Evolutionary conservation across 2,329 filamentous ascomycete species (phyloP), one percentile per base, ranked within the genome.

Genomic region (Chalaropsis thielavioides): DNA sequence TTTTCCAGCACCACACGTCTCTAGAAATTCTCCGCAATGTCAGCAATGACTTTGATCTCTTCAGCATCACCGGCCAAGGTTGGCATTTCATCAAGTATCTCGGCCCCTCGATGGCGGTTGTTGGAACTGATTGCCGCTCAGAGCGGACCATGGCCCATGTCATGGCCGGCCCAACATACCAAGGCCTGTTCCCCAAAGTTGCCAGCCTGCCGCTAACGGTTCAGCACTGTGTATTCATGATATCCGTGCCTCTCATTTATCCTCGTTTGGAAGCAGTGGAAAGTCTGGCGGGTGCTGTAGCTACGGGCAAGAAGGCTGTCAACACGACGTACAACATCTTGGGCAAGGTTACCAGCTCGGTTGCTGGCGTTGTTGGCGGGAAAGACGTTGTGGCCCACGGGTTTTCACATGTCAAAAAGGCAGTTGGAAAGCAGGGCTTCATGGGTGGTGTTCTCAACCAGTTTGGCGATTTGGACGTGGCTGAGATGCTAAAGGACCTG

Each of bases 31-130:
- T 99, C 66, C 88, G 92, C 63, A 92, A 95, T 70, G 87, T 95
- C 66, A 88, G 82, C 71, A 89, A 89, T 59, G 94, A 99, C 72
- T 81, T 86, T 60, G 94, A 99, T 71, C 83, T 99, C 5, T 99
- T 99, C 76, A 97, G 92, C 1, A 87, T 99, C 64, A 97, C 94
- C 0, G 92, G 94, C n/a, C 88, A 88, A 22, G 94, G 94, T 7
- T 99, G 94, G 94, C 94, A 99, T 75, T 99, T 97, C 74, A 84
- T 99, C 75, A 99, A 99, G 75, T 96, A 89, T 71, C 83, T 99
- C 5, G 94, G 94, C 0, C 94, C 94, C 0, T 89, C 89, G 3
- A 86, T 99, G 13, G 91, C 90, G 0, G 87, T 95, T 0, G 87
- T 96, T 62, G 94, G 92, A 0, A 87, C 90, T 1, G 94, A 99